Evolutionary conservation across 2,329 filamentous ascomycete genomes (phyloP).

Genomic region (Cladosporium colombiae): DNA sequence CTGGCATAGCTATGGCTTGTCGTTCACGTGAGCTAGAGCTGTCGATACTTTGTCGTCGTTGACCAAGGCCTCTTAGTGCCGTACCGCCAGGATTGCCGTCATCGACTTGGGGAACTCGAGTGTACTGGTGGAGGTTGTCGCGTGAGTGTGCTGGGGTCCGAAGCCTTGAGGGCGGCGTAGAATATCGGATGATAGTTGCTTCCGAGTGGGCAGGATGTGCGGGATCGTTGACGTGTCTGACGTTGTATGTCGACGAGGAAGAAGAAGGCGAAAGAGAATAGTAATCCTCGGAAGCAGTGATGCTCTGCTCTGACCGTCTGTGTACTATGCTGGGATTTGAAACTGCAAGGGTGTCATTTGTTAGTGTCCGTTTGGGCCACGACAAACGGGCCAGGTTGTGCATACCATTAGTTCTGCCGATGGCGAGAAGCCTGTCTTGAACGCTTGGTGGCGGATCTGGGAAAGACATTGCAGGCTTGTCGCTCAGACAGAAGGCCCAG

Average conservation of each 20-base stretch:
- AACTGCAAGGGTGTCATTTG: slow-evolving; percentile 23
- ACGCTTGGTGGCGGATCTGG: slow-evolving; percentile 15
- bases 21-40: slow-evolving; percentile 17
- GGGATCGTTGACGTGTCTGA: slow-evolving; percentile 30
- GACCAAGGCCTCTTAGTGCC: slow-evolving; percentile 19
- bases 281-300: slow-evolving; percentile 53
- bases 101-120: slow-evolving; percentile 11
- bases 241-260: slow-evolving; percentile 26
- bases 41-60: slow-evolving; percentile 21
- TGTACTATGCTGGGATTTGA: slow-evolving; percentile 36
- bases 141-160: slow-evolving; percentile 37
- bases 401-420: slow-evolving; percentile 16
- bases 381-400: not conserved
- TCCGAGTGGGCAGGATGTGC: slow-evolving; percentile 22
- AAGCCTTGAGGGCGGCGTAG: slow-evolving; percentile 39
- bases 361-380: slow-evolving; percentile 3
- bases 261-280: slow-evolving; percentile 42
- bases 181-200: slow-evolving; percentile 34
- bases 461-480: slow-evolving; percentile 17
- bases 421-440: slow-evolving; percentile 18
- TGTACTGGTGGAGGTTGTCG: slow-evolving; percentile 23
- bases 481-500: slow-evolving; percentile 13
- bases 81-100: slow-evolving; percentile 8
- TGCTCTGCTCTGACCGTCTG: slow-evolving; percentile 47
- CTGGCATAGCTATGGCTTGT: slow-evolving; percentile 15